Percentiles rank a stretch among this genome's conserved stretches.
These are phyloP conservation scores for Castanea sativa DNA, from an alignment of 306 rosid genomes.

Conservation along the genomic window DNA sequence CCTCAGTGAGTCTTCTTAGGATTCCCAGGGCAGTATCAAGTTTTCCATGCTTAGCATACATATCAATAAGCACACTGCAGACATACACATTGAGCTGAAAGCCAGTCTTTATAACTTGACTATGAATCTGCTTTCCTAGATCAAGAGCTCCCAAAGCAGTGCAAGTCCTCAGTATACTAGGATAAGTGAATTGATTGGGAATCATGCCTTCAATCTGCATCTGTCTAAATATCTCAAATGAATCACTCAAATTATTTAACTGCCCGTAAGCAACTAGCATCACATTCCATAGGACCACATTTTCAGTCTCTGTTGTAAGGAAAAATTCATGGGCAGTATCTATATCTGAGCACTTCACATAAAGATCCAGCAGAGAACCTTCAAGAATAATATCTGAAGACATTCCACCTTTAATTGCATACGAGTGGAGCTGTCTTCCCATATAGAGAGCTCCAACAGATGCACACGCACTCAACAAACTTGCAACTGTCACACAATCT, in stretches of 20 bases:
- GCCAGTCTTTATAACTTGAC: constrained; percentile 77
- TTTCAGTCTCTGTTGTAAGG: constrained; percentile 63
- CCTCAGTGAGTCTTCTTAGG: constrained; percentile 50
- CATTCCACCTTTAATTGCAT: constrained; percentile 75
- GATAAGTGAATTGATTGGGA: constrained; percentile 87
- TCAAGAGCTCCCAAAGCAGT: constrained; percentile 63
- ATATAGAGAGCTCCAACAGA: constrained; percentile 49
- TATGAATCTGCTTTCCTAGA: constrained; percentile 82
- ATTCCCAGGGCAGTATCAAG: constrained; percentile 59
- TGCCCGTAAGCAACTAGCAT: constrained; percentile 89
- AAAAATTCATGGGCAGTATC: constrained; percentile 67
- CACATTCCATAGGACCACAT: constrained; percentile 81
- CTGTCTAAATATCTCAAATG: constrained; percentile 60
- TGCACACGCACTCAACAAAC: constrained; percentile 79
- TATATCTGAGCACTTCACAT: constrained; percentile 77
- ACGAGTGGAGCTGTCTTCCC: constrained; percentile 79
- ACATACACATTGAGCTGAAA: constrained; percentile 76
- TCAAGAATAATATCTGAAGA: constrained; percentile 73
- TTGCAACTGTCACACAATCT: constrained; percentile 76
- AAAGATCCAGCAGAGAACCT: constrained; percentile 88
- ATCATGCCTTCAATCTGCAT: constrained; percentile 72
- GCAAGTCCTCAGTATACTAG: constrained; percentile 82
- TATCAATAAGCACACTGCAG: constrained; percentile 81
- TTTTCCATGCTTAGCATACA: constrained; percentile 83
- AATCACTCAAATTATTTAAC: constrained; percentile 54